phyloP scores from a whole-genome alignment of 306 rosid species.

The Trichosanthes truncata region DNA sequence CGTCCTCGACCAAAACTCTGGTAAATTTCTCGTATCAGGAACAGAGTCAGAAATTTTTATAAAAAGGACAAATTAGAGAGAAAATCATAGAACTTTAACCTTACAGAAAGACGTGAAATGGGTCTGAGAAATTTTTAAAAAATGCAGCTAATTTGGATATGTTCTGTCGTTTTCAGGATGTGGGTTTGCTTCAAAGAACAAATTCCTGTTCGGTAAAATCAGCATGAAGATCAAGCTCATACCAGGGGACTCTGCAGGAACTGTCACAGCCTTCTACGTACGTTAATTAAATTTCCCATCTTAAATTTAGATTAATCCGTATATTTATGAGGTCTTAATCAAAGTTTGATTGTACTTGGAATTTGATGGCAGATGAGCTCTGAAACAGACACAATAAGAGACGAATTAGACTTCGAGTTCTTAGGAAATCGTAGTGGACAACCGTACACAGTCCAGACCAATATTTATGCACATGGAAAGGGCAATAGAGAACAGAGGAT shows the following conservation, averaged over 20 bases:
- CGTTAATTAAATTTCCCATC: background rate
- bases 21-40: background rate
- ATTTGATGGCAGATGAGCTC: background rate
- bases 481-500: background rate
- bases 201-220: background rate
- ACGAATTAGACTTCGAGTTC: background rate
- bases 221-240: background rate
- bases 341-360: background rate
- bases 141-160: background rate
- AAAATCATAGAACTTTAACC: too few relatives aligned
- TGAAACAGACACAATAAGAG: background rate
- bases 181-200: background rate
- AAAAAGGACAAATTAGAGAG: too few relatives aligned
- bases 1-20: background rate
- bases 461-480: background rate
- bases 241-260: background rate
- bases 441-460: background rate
- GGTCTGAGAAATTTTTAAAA: background rate
- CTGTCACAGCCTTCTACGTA: background rate
- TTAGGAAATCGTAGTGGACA: background rate
- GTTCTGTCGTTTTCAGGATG: background rate
- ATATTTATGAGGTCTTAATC: background rate
- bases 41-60: too few relatives aligned
- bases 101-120: background rate
- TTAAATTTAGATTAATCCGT: too few relatives aligned